Base-by-base conservation (phyloP, 805 yeast genomes). In the Metschnikowia baotianmanensis region DNA sequence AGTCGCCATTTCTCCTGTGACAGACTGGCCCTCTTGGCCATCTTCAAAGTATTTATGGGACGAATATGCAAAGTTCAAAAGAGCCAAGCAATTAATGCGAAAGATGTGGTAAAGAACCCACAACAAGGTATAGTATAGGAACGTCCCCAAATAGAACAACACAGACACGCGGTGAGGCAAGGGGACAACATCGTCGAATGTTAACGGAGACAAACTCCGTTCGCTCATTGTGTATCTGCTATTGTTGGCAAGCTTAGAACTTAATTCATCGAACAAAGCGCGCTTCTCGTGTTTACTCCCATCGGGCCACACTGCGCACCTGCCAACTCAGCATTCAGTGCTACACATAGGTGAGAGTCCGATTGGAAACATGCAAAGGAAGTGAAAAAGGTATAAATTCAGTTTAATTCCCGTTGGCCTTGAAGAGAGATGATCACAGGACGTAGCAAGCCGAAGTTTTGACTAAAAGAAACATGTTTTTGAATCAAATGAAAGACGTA, bases 41-140 rank as follows among this genome's bases (percentile, higher is more conserved):
- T 48, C 51, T 4, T 24, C 41, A 7, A 55, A 28, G 46, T 69
- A 69, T 40, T 64, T 67, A 42, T 67, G 71, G 5, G 59, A 46
- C 1, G 69, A 58, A 40, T 69, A 69, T 11, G 72, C 64, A 31
- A 67, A 61, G 49, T 67, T 72, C 48, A 71, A 61, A 3, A 72
- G 71, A 47, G 56, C 65, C 31, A 65, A 51, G 18, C 79, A 59
- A 54, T 80, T 81, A 36, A 80, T 65, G 18, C 63, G 59, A 40
- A 53, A 50, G 22, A 57, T 58, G 11, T 49, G 51, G 39, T 58
- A 58, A 41, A 76, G 67, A 17, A 69, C 51, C 41, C 57, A 52
- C 28, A 78, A 61, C 37, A 77, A 69, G 31, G 65, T 39, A 32
- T 63, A 68, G 86, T 86, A 82, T 18, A 80, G 55, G 58, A 76